Evolutionary conservation across 2,329 filamentous ascomycete species (phyloP), one percentile per base, ranked within the genome.

Genomic region (Diplodia corticola): DNA sequence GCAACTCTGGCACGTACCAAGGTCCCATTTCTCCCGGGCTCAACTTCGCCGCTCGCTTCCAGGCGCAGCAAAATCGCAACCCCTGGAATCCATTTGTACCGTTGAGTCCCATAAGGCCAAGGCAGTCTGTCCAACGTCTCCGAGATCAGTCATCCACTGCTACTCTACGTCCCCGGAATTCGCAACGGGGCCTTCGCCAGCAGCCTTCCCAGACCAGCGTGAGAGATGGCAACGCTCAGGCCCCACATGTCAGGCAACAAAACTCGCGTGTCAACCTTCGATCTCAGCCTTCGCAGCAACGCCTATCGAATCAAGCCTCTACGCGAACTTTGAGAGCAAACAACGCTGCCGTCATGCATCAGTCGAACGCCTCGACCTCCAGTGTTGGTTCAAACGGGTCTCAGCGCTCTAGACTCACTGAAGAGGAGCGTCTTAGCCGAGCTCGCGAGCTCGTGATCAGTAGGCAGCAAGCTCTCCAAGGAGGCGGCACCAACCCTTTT

Each of bases 141-240:
- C 63, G 69, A 63, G 77, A 79, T 20, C 76, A 79, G 68, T 74
- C 77, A 15, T 79, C 78, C 9, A 77, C 73, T 10, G 77, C 76
- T 22, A 79, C 76, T 7, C 67, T 79, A 22, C 71, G 77, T 48
- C 70, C 76, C 28, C 70, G 70, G 5, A 73, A 68, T 54, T 78
- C 76, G 61, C 73, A 75, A 26, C 73, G 72, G 15, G 64, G 57
- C 5, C 65, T 71, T 35, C 70, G 70, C 13, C 60, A 64, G 20
- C 68, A 69, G 28, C 68, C 69, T 12, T 71, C 70, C 3, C 67
- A 69, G 30, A 65, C 53, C 2, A 77, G 75, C 40, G 69, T 79
- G 3, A 73, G 74, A 54, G 77, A 80, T 54, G 64, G 51, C 20
- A 68, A 35, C 20, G 66, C 55, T 50, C 72, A 70, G 22, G 69